phyloP scores from a whole-genome alignment of 2,329 filamentous ascomycete genomes.

The Epichloe hybrida region DNA sequence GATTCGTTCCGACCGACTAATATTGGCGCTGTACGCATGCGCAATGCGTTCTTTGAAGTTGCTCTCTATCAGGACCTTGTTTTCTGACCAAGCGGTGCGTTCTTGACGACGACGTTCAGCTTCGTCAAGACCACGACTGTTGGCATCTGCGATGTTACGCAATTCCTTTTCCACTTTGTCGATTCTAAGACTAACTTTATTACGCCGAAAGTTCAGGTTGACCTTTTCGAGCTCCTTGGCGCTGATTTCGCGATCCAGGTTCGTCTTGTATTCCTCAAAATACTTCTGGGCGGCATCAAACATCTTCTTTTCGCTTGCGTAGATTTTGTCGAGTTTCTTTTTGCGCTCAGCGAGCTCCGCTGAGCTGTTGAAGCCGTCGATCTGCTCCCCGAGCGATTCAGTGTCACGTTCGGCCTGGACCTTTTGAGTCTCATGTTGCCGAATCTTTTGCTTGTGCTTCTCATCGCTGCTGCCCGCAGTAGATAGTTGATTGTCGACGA shows the following conservation, averaged over 20 bases:
- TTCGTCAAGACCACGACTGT: constrained; percentile 49
- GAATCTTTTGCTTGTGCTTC: constrained; percentile 59
- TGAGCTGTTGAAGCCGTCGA: constrained; percentile 50
- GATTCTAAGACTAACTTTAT: constrained; percentile 59
- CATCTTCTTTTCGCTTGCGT: constrained; percentile 41
- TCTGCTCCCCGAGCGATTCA: constrained; percentile 37
- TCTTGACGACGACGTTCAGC: constrained; percentile 45
- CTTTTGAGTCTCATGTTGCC: constrained; percentile 63
- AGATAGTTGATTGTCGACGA: constrained; percentile 49
- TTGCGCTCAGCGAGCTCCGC: constrained; percentile 49
- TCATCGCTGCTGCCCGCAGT: constrained; percentile 63
- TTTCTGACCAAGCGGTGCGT: constrained; percentile 31
- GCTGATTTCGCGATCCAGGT: constrained; percentile 49
- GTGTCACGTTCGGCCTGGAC: constrained; percentile 48
- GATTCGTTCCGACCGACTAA: constrained; percentile 17
- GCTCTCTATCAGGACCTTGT: constrained; percentile 31
- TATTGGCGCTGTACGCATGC: constrained; percentile 22
- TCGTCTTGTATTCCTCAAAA: constrained; percentile 44
- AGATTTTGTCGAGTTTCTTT: constrained; percentile 38
- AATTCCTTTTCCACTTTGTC: constrained; percentile 61
- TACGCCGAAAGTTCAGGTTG: constrained; percentile 51
- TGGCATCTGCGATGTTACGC: constrained; percentile 55
- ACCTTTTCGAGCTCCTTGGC: constrained; percentile 50
- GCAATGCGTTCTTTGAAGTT: constrained; percentile 31
- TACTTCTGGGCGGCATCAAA: constrained; percentile 43